Base-by-base conservation (phyloP, 352 stramenopile species). In the Aphanomyces astaci region DNA sequence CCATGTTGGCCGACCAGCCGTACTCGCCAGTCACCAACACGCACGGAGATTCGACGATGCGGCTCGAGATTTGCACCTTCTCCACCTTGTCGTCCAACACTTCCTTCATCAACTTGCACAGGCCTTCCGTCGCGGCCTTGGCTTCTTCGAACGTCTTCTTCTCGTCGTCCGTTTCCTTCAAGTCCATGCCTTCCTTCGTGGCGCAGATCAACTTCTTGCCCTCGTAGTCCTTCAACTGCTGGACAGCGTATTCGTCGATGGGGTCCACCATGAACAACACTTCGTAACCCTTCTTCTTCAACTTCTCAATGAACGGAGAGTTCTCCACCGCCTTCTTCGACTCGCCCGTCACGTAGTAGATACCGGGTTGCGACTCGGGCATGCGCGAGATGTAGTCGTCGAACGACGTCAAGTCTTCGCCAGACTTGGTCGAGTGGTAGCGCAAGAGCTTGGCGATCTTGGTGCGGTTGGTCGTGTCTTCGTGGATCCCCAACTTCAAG, bases 81-180 rank as follows among this genome's bases (percentile, higher is more conserved):
- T 99, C 97, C 45, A 99, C 96, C 95, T 99, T 99, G 85, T 99
- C 97, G 73, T 98, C 97, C 55, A 99, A 87, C 19, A 99, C 95
- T 77, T 99, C 97, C 91, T 99, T 99, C 77, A 99, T 99, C 54
- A 99, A 84, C 87, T 99, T 99, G 94, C 96, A 99, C 48, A 99
- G 78, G 56, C 90, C 94, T 63, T 98, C 94, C 15, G 94, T 96
- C 73, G 97, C 97, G 39, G 91, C 92, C 92, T 99, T 99, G 15
- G 97, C 96, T 78, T 99, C 97, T 78, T 99, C 96, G 73, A 98
- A 98, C 60, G 86, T 78, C 84, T 99, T 98, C 94, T 99, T 98
- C 83, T 99, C 96, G 30, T 98, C 96, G 65, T 98, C 95, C 7
- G 77, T 88, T 78, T 98, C 94, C 64, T 95, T 86, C 77, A 99